Evolutionary conservation across 805 yeast species (phyloP).

Genomic region (Candida berthetii): DNA sequence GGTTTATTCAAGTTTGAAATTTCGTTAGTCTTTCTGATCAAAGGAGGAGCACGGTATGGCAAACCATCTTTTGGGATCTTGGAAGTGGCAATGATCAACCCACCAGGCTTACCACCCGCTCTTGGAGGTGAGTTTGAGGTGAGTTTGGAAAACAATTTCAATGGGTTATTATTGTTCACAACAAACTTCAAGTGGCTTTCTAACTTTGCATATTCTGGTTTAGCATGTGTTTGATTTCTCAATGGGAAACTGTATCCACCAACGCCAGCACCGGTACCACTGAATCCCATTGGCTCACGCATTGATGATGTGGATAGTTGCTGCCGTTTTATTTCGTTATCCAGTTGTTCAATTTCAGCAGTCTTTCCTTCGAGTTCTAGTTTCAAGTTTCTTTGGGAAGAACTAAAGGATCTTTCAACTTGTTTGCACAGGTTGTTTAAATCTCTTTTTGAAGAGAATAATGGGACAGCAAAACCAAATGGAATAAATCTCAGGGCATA

Average conservation of each 20-base stretch:
- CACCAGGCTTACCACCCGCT: slow-evolving; percentile 12
- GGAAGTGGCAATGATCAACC: slow-evolving; percentile 24
- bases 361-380: slow-evolving; percentile 10
- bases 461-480: slow-evolving; percentile 25
- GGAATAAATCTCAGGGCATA: slow-evolving; percentile 33
- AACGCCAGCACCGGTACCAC: not conserved
- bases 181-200: slow-evolving; percentile 7
- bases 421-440: slow-evolving; percentile 5
- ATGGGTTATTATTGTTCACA: not conserved
- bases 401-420: slow-evolving; percentile 9
- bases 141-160: slow-evolving; percentile 2
- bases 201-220: slow-evolving; percentile 14
- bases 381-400: slow-evolving; percentile 12
- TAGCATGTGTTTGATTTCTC: slow-evolving; percentile 10
- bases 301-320: slow-evolving; percentile 7
- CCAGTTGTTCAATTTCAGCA: slow-evolving; percentile 9
- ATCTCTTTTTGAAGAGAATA: slow-evolving; percentile 9
- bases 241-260: slow-evolving; percentile 12
- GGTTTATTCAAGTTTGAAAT: slow-evolving; percentile 24
- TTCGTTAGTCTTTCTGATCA: slow-evolving; percentile 29
- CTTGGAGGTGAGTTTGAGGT: not conserved
- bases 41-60: slow-evolving; percentile 30
- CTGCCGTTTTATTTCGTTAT: slow-evolving; percentile 10
- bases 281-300: not conserved
- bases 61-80: slow-evolving; percentile 26